Conservation (phyloP, 2,329 filamentous ascomycete species). For the Fusarium avenaceum region DNA sequence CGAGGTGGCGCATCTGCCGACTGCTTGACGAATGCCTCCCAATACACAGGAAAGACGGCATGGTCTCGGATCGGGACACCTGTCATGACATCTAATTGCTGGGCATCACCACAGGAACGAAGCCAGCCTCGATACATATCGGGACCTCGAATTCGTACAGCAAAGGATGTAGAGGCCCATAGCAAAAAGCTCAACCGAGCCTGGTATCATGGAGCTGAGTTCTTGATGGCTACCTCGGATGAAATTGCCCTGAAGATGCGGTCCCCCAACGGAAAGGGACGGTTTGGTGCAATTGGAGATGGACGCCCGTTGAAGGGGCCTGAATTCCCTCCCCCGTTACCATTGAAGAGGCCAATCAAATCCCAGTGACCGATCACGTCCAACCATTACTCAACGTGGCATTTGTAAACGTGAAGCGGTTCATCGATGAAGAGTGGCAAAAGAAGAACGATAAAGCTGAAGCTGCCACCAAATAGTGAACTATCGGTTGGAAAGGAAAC, state of each 20-base stretch:
- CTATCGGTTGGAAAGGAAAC: slow-evolving; percentile 38
- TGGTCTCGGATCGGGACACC: slow-evolving; percentile 22
- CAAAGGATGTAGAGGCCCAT: slow-evolving; percentile 45
- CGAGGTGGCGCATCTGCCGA: background rate
- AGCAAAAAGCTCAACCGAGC: slow-evolving; percentile 50
- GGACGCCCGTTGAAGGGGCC: slow-evolving; percentile 50
- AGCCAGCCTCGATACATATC: slow-evolving; percentile 26
- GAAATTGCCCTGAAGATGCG: slow-evolving; percentile 49
- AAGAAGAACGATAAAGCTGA: slow-evolving; percentile 14
- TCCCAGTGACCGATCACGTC: slow-evolving; percentile 56
- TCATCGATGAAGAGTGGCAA: slow-evolving; percentile 38
- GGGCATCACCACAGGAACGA: slow-evolving; percentile 10
- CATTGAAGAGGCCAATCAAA: slow-evolving; percentile 56
- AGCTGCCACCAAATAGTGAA: slow-evolving; percentile 24
- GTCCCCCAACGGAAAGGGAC: slow-evolving; percentile 46
- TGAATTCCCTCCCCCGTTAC: slow-evolving; percentile 50
- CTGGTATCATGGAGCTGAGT: slow-evolving; percentile 58
- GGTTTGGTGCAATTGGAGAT: slow-evolving; percentile 57
- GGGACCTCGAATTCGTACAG: slow-evolving; percentile 39
- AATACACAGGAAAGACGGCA: background rate
- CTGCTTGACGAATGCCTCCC: slow-evolving; percentile 1
- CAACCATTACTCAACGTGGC: slow-evolving; percentile 60
- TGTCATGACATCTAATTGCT: slow-evolving; percentile 14
- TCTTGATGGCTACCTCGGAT: slow-evolving; percentile 53
- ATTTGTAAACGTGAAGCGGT: slow-evolving; percentile 51